Percentiles rank a stretch among this genome's conserved stretches.
Evolutionary conservation across 2,329 filamentous ascomycete species (phyloP).

Genomic region (Didymella glomerata): DNA sequence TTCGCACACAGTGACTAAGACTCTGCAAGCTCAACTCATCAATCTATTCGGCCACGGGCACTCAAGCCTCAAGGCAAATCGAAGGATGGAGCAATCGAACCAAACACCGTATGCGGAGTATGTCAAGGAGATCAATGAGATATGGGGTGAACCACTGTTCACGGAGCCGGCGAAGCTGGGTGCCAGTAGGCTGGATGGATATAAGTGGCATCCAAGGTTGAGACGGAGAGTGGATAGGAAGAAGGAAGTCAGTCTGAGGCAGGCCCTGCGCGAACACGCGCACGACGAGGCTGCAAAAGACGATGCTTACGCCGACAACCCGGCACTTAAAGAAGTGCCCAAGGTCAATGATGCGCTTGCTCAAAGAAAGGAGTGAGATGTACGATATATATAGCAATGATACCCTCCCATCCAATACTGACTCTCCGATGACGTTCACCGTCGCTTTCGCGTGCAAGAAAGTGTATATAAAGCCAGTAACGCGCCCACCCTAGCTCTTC

Average conservation of each 20-base stretch:
- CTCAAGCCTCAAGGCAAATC: constrained; percentile 35
- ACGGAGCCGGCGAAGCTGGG: constrained; percentile 30
- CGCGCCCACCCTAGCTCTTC: background rate
- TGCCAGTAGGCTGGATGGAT: background rate
- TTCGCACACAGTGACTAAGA: constrained; percentile 36
- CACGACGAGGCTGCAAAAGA: background rate
- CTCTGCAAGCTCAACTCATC: constrained; percentile 39
- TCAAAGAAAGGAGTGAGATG: background rate
- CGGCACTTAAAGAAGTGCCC: background rate
- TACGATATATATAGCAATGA: background rate
- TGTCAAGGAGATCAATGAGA: constrained; percentile 37
- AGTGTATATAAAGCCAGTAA: background rate
- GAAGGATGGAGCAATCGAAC: constrained; percentile 36
- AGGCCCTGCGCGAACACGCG: constrained; percentile 2
- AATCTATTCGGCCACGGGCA: constrained; percentile 42
- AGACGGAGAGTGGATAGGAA: background rate
- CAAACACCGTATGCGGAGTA: constrained; percentile 33
- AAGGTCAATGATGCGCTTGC: constrained; percentile 4
- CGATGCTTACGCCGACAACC: background rate
- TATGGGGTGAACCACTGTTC: constrained; percentile 42
- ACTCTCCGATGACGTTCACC: background rate
- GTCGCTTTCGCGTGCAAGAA: background rate
- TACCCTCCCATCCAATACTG: background rate
- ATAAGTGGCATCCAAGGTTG: constrained; percentile 15
- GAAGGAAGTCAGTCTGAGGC: constrained; percentile 1